Evolutionary conservation across 495 filamentous ascomycete species (phyloP), one percentile per base, ranked within the genome.

Genomic region (Pyronema domesticum): DNA sequence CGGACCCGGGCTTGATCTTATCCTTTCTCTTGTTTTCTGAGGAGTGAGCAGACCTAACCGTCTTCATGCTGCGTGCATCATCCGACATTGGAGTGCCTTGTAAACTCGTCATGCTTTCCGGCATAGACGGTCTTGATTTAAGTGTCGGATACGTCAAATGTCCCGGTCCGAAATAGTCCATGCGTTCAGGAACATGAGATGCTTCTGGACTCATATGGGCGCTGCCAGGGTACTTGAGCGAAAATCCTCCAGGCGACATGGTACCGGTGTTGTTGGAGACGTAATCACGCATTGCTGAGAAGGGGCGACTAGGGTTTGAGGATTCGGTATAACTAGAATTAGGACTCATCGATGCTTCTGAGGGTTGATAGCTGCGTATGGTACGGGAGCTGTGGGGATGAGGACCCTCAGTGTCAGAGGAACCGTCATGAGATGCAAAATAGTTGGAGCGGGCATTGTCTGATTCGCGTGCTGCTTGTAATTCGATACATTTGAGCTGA

Each of bases 11-110:
- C 48, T 70, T 68, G 35, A 68, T 64, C 36, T 54, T 61, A 58
- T 67, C 57, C 37, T 49, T 60, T 46, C 55, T 60, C 42, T 15
- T 37, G 36, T 55, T 58, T 61, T 58, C 58, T 6, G 58, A 64
- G 51, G 46, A 63, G 60, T 54, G 74, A 67, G 68, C 69, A 68
- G 65, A 58, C 68, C 65, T 67, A 64, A 71, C 58, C 65, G 71
- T 60, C 71, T 62, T 75, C 68, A 51, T 63, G 52, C 52, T 69
- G 65, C 57, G 71, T 35, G 68, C 60, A 68, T 76, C 55, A 54
- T 65, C 58, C 15, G 50, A 53, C 11, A 43, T 43, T n/a, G 36
- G 39, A 13, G 50, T 53, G 37, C 23, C 48, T 36, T 30, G n/a
- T 10, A 19, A 3, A 11, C 45, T 53, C 14, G 19, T 33, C 13